A percentile compares a stretch with the other conserved stretches of the same genome.
Evolutionary conservation across 495 filamentous ascomycete genomes (phyloP).

Genomic region (Stereocaulon alpinum): DNA sequence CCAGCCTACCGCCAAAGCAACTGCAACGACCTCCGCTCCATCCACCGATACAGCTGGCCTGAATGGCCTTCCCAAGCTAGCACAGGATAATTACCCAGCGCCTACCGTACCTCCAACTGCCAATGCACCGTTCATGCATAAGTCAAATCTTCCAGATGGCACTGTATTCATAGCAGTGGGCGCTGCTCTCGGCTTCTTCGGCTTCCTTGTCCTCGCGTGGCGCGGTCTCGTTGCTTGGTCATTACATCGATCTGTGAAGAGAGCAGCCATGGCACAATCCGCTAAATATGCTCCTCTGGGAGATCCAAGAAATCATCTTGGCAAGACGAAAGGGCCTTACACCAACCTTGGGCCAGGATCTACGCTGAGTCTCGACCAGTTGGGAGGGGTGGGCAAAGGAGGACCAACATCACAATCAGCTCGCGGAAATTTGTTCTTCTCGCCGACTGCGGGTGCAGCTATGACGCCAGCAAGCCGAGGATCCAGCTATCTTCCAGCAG

Average conservation of each 20-base stretch:
- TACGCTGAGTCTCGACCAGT: slow-evolving; percentile 48
- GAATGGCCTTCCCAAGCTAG: slow-evolving; percentile 27
- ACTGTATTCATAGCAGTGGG: slow-evolving; percentile 95
- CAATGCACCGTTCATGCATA: slow-evolving; percentile 89
- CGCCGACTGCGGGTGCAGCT: slow-evolving; percentile 67
- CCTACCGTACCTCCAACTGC: slow-evolving; percentile 69
- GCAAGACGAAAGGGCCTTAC: slow-evolving; percentile 38
- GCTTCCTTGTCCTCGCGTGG: slow-evolving; percentile 72
- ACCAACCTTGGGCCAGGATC: slow-evolving; percentile 52
- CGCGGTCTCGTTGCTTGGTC: slow-evolving; percentile 83
- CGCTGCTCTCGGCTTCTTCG: slow-evolving; percentile 73
- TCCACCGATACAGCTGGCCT: slow-evolving; percentile 15
- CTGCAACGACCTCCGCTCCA: slow-evolving; percentile 3
- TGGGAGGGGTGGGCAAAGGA: slow-evolving; percentile 36
- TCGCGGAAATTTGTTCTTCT: slow-evolving; percentile 73
- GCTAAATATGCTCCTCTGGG: slow-evolving; percentile 23
- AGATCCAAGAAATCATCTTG: slow-evolving; percentile 8
- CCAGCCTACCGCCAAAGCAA: slow-evolving; percentile 18
- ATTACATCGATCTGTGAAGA: slow-evolving; percentile 75
- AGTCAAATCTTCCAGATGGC: slow-evolving; percentile 80
- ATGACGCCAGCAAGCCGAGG: slow-evolving; percentile 43
- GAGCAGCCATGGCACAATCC: slow-evolving; percentile 63
- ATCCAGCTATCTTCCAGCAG: slow-evolving; percentile 73
- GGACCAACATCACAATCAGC: slow-evolving; percentile 37
- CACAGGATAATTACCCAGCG: slow-evolving; percentile 42